A percentile compares a stretch with the other conserved stretches of the same genome.
These are phyloP conservation scores for Tylopilus sp. DNA, from an alignment of 768 basidiomycete genomes.

Conservation along the genomic window DNA sequence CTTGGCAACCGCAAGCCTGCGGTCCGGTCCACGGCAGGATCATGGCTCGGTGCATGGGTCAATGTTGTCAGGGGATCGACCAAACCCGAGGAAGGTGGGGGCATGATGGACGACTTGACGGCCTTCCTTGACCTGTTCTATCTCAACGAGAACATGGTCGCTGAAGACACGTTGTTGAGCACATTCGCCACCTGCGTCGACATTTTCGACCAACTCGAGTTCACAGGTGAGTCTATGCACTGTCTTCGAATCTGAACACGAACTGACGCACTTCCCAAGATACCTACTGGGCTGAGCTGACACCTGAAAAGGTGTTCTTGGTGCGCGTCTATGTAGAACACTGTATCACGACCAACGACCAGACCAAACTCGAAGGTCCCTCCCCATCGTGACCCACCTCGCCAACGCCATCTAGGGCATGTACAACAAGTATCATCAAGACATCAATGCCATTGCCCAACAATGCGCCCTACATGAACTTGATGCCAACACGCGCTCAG, in stretches of 20 bases:
- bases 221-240: constrained; percentile 51
- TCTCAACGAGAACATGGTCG: constrained; percentile 53
- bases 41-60: constrained; percentile 74
- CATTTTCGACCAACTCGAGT: constrained; percentile 63
- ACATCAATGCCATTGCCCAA: constrained; percentile 42
- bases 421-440: constrained; percentile 60
- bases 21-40: constrained; percentile 69
- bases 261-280: constrained; percentile 48
- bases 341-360: constrained; percentile 62
- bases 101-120: constrained; percentile 38
- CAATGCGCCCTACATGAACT: constrained; percentile 26
- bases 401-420: constrained; percentile 70
- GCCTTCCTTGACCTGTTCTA: constrained; percentile 59
- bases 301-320: constrained; percentile 76
- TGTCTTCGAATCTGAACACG: too few species aligned
- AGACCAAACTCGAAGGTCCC: constrained; percentile 58
- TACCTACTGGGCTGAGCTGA: constrained; percentile 64
- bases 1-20: constrained; percentile 78
- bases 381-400: constrained; percentile 83
- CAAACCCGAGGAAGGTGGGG: constrained; percentile 37
- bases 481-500: constrained; percentile 34
- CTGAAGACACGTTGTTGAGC: constrained; percentile 70
- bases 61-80: constrained; percentile 43
- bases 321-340: constrained; percentile 81
- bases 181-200: constrained; percentile 65